Evolutionary conservation across 257 asterid genomes (phyloP), one percentile per base, ranked within the genome.

Genomic region (Datura wrightii): DNA sequence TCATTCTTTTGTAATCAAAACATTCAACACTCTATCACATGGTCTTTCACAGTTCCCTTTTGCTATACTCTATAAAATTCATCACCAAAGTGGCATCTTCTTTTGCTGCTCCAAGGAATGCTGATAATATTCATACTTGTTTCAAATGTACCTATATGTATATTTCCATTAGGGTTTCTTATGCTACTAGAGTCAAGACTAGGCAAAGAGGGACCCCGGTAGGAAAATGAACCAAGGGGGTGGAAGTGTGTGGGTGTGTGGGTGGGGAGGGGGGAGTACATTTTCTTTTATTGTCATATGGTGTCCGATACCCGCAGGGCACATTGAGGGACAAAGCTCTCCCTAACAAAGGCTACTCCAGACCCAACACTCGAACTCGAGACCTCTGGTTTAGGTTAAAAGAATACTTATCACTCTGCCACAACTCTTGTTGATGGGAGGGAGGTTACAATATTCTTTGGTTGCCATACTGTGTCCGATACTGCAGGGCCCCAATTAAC

Each of bases 11-110:
- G 58, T 53, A 4, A 50, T 53, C 16, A 13, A 60, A 14, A 34
- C 71, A 65, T 56, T 69, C 79, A 63, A 82, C 42, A 59, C 65
- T 65, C 79, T 24, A 82, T 63, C 84, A 82, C 85, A 16, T 82
- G 85, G 63, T 42, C 44, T 82, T 14, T 39, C 42, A 60, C 41
- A 81, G 13, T 81, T 14, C 18, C 44, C 19, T 31, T 31, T 79
- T 31, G 14, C 41, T 39, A 60, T 11, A 56, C 50, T 79, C 62
- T 7, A 48, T 19, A 31, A 31, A 24, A 60, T 14, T 16, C 15
- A 56, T 44, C 84, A 81, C 42, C 58, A 41, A 41, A 58, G 46
- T 60, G 34, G 54, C 5, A 19, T 81, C 24, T 60, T 69, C 56
- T 81, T 58, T 81, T 60, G 37, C 72, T 81, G 41, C 56, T 58